Percentiles rank a stretch among this genome's conserved stretches.
Evolutionary conservation across 306 rosid genomes (phyloP).

Genomic region (Erythrophleum fordii): DNA sequence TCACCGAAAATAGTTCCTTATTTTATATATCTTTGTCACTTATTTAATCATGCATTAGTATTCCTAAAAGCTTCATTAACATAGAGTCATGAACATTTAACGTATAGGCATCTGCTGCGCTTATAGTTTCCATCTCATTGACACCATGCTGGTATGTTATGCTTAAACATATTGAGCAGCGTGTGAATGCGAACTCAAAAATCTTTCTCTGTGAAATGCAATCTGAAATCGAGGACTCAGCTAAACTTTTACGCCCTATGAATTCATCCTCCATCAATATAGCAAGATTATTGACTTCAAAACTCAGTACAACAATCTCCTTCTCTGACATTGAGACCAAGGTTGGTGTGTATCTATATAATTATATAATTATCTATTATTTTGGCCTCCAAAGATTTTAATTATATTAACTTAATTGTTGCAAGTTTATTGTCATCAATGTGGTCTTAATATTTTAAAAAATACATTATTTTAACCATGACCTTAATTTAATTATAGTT

Average conservation of each 20-base stretch:
- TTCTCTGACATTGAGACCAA: constrained; percentile 37
- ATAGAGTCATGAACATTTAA: background rate
- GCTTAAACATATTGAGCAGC: constrained; percentile 24
- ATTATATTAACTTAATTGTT: too few relatives aligned
- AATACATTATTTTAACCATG: too few relatives aligned
- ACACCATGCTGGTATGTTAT: constrained; percentile 39
- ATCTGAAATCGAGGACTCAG: constrained; percentile 30
- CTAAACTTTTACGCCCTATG: constrained; percentile 3
- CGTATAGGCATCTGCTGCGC: constrained; percentile 39
- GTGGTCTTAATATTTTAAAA: too few relatives aligned
- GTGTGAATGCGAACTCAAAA: constrained; percentile 16
- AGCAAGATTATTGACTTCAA: constrained; percentile 32
- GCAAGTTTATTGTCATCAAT: too few relatives aligned
- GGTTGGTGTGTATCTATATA: constrained; percentile 7
- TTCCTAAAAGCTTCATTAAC: background rate
- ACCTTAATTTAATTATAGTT: too few relatives aligned
- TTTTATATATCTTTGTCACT: too few relatives aligned
- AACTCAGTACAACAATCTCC: constrained; percentile 23
- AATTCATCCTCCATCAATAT: constrained; percentile 43
- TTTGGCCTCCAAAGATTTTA: too few relatives aligned
- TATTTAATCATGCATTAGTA: background rate
- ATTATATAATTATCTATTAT: too few relatives aligned
- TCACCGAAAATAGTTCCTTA: background rate
- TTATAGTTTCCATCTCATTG: constrained; percentile 27
- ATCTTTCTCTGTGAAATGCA: constrained; percentile 6